Evolutionary conservation across 2,329 filamentous ascomycete genomes (phyloP), one percentile per base, ranked within the genome.

Genomic region (Ceratocystiopsis brevicomis): DNA sequence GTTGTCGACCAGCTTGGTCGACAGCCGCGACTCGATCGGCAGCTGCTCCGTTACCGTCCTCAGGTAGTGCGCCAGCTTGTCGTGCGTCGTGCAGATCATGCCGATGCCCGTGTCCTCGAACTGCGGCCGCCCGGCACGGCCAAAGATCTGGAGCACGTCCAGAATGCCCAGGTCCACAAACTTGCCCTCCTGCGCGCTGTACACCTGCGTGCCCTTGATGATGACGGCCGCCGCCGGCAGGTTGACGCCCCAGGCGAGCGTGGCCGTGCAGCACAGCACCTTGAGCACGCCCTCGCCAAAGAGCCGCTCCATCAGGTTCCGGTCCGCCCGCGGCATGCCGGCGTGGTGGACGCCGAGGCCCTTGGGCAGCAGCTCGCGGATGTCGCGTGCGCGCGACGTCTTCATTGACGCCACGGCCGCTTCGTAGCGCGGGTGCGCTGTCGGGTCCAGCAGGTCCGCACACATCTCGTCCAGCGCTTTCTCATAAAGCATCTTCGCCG

Each of bases 81-180:
- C 87, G n/a, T 87, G 81, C 0, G 85, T 93, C 0, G 92, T 98
- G 54, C 86, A 92, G 50, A 98, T 98, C 68, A 95, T 95, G 49
- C 92, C 92, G 52, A 96, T 94, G 67, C 90, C 90, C 34, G 81
- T 90, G 54, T 96, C 90, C 56, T 96, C 87, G 52, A 95, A 98
- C 56, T 98, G 90, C 37, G 92, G 90, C 58, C 90, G 81, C 67
- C 90, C 90, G 47, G 90, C 92, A 70, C 90, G 87, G 66, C 90
- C 90, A 56, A 98, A 98, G 47, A 98, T 98, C 57, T 98, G 90
- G 44, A 98, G 67, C 15, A 98, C 90, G 57, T 98, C 90, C 2
- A 98, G 70, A 50, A 98, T 98, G 3, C 90, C 88, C 6, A 98
- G 69, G 55, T 98, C 90, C 17, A 95, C 81, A 52, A 95, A 96